Evolutionary conservation across 2,329 filamentous ascomycete species (phyloP).

Genomic region (Fusarium sp.): DNA sequence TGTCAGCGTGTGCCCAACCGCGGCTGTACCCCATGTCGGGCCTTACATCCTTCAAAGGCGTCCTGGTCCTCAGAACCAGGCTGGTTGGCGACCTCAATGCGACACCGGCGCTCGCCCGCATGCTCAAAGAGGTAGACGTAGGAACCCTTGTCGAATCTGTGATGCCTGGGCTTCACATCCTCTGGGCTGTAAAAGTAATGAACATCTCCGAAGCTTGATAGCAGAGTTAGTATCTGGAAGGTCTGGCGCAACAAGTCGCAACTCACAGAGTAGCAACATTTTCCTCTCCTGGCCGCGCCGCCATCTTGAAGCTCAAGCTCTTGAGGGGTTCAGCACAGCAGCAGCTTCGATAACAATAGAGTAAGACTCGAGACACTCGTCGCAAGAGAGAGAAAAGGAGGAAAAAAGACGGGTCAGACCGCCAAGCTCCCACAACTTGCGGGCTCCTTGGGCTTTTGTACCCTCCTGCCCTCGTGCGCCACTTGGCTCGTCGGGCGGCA

Average conservation of each 20-base stretch:
- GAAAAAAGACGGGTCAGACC: constrained; percentile 5
- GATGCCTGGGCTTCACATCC: constrained; percentile 71
- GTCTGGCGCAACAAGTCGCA: constrained; percentile 1
- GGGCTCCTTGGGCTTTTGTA: constrained; percentile 41
- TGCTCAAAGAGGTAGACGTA: constrained; percentile 85
- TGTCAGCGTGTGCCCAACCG: constrained; percentile 18
- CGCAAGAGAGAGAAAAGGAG: constrained; percentile 3
- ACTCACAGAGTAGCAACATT: constrained; percentile 61
- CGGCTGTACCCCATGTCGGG: constrained; percentile 13
- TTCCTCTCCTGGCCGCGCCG: constrained; percentile 58
- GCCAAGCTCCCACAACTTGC: constrained; percentile 28
- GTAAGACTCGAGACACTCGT: constrained; percentile 18
- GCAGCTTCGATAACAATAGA: background rate
- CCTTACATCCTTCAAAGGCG: constrained; percentile 77
- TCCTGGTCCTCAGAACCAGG: constrained; percentile 79
- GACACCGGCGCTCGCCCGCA: constrained; percentile 69
- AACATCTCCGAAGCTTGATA: constrained; percentile 74
- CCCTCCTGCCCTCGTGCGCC: constrained; percentile 28
- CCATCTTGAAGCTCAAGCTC: constrained; percentile 49
- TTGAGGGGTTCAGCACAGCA: background rate
- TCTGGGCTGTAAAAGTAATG: constrained; percentile 81
- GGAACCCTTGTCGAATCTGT: constrained; percentile 80
- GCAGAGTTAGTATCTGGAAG: constrained; percentile 17
- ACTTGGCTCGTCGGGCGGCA: constrained; percentile 35
- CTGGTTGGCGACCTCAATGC: constrained; percentile 78